Evolutionary conservation across 2,329 filamentous ascomycete species (phyloP).

Genomic region (Aaosphaeria arxii): DNA sequence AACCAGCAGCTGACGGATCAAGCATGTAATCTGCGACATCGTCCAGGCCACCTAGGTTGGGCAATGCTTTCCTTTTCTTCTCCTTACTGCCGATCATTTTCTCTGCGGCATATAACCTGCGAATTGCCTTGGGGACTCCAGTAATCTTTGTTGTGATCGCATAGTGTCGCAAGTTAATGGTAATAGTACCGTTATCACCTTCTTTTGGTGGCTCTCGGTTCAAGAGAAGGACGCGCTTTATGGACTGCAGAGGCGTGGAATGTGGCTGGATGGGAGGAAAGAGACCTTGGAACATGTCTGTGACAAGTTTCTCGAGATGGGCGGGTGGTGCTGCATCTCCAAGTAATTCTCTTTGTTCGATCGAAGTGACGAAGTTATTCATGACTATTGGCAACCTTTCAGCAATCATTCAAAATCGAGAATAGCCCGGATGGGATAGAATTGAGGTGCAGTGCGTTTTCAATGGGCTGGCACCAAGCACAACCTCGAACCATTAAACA

Average conservation of each 20-base stretch:
- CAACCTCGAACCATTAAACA: too few relatives aligned
- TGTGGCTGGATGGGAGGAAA: slow-evolving; percentile 96
- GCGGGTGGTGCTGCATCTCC: slow-evolving; percentile 70
- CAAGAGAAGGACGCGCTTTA: slow-evolving; percentile 83
- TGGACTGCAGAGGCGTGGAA: slow-evolving; percentile 83
- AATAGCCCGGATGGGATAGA: too few relatives aligned
- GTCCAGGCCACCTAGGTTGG: slow-evolving; percentile 85
- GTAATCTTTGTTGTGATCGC: slow-evolving; percentile 88
- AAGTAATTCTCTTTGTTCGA: slow-evolving; percentile 29
- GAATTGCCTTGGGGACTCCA: slow-evolving; percentile 78
- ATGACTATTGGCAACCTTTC: slow-evolving; percentile 47
- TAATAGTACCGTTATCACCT: slow-evolving; percentile 57
- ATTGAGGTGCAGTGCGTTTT: too few relatives aligned
- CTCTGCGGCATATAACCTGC: slow-evolving; percentile 81
- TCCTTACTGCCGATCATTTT: slow-evolving; percentile 61
- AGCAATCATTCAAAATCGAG: too few relatives aligned
- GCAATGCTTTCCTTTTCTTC: slow-evolving; percentile 66
- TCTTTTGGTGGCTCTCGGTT: slow-evolving; percentile 65
- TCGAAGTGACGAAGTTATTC: slow-evolving; percentile 86
- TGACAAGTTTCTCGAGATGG: slow-evolving; percentile 88
- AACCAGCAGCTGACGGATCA: slow-evolving; percentile 73
- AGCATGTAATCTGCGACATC: slow-evolving; percentile 96
- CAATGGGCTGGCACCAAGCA: too few relatives aligned
- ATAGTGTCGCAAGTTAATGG: slow-evolving; percentile 88
- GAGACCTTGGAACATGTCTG: slow-evolving; percentile 91